phyloP scores from a whole-genome alignment of 2,329 filamentous ascomycete genomes.

The Dactylellina cionopaga region DNA sequence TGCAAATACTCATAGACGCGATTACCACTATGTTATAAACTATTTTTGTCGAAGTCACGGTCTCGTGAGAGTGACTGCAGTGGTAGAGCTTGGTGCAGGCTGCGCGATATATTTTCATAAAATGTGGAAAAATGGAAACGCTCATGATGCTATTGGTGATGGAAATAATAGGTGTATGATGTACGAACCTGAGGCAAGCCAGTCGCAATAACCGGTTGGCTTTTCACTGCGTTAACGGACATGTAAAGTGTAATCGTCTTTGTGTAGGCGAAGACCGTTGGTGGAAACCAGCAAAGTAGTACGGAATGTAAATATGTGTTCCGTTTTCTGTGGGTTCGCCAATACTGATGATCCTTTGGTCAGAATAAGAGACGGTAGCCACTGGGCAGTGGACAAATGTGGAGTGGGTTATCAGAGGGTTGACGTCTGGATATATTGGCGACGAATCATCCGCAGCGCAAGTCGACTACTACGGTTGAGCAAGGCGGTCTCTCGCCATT shows the following conservation, averaged over 20 bases:
- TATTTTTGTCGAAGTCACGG: background rate
- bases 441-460: constrained; percentile 12
- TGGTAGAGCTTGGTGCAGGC: constrained; percentile 1
- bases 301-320: constrained; percentile 38
- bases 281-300: constrained; percentile 45
- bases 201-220: constrained; percentile 10
- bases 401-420: constrained; percentile 42
- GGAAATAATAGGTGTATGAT: constrained; percentile 48
- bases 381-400: constrained; percentile 24
- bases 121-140: constrained; percentile 41
- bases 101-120: constrained; percentile 48
- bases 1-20: background rate
- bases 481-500: constrained; percentile 14
- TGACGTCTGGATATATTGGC: constrained; percentile 1
- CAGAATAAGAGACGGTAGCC: constrained; percentile 25
- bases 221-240: constrained; percentile 36
- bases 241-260: constrained; percentile 48
- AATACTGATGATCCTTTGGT: constrained; percentile 41
- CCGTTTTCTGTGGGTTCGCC: constrained; percentile 29
- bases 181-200: constrained; percentile 28
- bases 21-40: background rate
- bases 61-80: background rate
- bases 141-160: constrained; percentile 39
- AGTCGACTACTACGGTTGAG: constrained; percentile 12
- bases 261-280: constrained; percentile 43